These are phyloP conservation scores for Leptosphaerulina australis DNA, from an alignment of 2,329 filamentous ascomycete species.

Conservation along the genomic window DNA sequence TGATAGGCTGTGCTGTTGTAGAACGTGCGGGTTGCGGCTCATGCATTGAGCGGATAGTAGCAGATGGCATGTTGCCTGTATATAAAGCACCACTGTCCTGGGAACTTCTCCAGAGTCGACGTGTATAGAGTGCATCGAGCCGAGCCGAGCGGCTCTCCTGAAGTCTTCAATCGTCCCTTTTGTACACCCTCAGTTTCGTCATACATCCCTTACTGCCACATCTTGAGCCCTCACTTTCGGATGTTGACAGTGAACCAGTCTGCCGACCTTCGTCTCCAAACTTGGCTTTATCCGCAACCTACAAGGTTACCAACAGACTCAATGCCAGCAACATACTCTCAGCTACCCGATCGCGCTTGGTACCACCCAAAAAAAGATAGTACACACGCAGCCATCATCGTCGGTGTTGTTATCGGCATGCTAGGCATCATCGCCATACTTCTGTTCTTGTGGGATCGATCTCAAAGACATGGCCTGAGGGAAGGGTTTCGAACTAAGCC, in stretches of 20 bases:
- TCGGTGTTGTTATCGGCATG: slow-evolving; percentile 9
- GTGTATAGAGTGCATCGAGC: not conserved
- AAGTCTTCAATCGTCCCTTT: not conserved
- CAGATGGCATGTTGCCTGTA: not conserved
- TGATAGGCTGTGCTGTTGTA: not conserved
- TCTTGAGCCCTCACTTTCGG: not conserved
- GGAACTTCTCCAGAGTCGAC: not conserved
- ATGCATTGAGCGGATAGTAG: not conserved
- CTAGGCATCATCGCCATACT: slow-evolving; percentile 7
- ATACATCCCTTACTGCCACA: slow-evolving; percentile 3
- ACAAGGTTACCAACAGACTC: not conserved
- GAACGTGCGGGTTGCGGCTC: not conserved
- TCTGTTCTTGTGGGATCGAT: slow-evolving; percentile 6
- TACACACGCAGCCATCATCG: slow-evolving; percentile 12
- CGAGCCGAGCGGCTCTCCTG: slow-evolving; percentile 3
- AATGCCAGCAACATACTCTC: slow-evolving; percentile 13
- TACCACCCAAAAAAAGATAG: slow-evolving; percentile 3
- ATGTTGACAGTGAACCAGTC: not conserved
- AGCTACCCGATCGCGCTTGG: not conserved
- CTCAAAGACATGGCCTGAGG: slow-evolving; percentile 6
- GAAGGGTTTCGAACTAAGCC: not conserved
- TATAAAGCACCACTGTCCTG: not conserved
- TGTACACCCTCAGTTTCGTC: slow-evolving; percentile 1
- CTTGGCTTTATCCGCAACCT: not conserved
- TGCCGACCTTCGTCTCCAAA: too few species aligned